Conservation (phyloP, 1,284 basidiomycete genomes). For the Clitocybe nebularis region DNA sequence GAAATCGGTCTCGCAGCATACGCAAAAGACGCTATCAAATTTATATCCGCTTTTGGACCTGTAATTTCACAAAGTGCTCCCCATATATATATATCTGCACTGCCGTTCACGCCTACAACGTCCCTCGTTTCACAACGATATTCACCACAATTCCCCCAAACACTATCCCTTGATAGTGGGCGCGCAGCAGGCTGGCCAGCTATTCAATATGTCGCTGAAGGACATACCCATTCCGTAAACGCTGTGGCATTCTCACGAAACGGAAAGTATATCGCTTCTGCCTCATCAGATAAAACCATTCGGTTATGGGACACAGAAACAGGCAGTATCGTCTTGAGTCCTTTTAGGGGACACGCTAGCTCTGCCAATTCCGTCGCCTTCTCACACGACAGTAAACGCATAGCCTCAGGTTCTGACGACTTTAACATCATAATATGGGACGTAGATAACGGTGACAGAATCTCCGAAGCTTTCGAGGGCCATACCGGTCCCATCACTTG, state of each 20-base stretch:
- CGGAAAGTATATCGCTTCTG: constrained; percentile 17
- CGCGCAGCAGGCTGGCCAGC: constrained; percentile 16
- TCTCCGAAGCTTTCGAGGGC: constrained; percentile 1
- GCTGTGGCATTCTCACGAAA: constrained; percentile 17
- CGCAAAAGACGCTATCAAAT: constrained; percentile 24
- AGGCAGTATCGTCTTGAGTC: constrained; percentile 3
- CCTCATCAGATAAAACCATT: constrained; percentile 14
- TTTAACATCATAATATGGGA: constrained; percentile 11
- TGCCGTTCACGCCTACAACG: constrained; percentile 28
- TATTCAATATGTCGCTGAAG: constrained; percentile 19
- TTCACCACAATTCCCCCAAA: constrained; percentile 14
- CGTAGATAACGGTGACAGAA: constrained; percentile 4
- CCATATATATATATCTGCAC: constrained; percentile 35
- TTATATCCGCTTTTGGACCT: constrained; percentile 26
- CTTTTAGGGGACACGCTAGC: constrained; percentile 10
- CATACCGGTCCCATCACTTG: constrained; percentile 9
- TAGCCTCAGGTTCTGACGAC: constrained; percentile 10
- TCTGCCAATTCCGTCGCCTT: constrained; percentile 8
- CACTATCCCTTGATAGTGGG: constrained; percentile 12
- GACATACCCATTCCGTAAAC: constrained; percentile 17
- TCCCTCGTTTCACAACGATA: constrained; percentile 20
- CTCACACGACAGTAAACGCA: constrained; percentile 6
- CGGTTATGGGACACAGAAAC: constrained; percentile 8
- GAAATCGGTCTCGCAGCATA: constrained; percentile 14
- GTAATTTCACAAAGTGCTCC: constrained; percentile 30